Conservation (phyloP, 1,284 basidiomycete genomes). For the Pisolithus thermaeus region DNA sequence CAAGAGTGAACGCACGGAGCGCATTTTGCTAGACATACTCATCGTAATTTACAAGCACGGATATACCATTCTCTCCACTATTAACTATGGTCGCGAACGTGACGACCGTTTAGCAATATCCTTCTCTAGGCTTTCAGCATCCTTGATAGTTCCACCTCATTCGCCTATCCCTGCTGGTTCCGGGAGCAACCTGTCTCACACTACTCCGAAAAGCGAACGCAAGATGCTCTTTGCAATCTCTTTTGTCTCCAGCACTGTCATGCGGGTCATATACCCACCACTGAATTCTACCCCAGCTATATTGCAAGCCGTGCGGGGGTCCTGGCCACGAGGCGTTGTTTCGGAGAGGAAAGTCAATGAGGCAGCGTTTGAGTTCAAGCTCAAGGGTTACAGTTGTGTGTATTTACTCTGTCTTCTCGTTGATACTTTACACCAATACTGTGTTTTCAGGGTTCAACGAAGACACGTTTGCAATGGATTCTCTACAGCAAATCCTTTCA, state of each 20-base stretch:
- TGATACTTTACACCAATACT: conserved; percentile 15
- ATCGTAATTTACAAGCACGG: conserved; percentile 57
- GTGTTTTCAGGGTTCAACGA: conserved; percentile 62
- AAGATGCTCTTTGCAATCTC: conserved; percentile 65
- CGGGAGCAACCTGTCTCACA: conserved; percentile 33
- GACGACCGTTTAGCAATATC: conserved; percentile 67
- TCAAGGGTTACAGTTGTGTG: conserved; percentile 75
- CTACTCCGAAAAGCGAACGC: conserved; percentile 26
- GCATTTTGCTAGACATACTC: conserved; percentile 62
- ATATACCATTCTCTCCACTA: conserved; percentile 57
- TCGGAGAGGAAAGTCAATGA: conserved; percentile 71
- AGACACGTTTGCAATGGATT: conserved; percentile 71
- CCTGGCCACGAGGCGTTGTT: conserved; percentile 74
- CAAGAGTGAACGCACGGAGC: conserved; percentile 60
- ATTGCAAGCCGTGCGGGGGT: conserved; percentile 65
- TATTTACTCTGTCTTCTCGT: conserved; percentile 11
- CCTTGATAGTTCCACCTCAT: conserved; percentile 27
- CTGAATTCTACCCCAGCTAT: conserved; percentile 72
- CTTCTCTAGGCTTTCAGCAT: conserved; percentile 48
- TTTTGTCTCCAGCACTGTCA: conserved; percentile 57
- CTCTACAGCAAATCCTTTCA: conserved; percentile 65
- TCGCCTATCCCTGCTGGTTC: conserved; percentile 32
- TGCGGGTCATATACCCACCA: conserved; percentile 70
- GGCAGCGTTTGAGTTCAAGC: conserved; percentile 68
- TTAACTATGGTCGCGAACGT: conserved; percentile 72